Base-by-base conservation (phyloP, 139 green algal genomes). In the Pleodorina starrii region DNA sequence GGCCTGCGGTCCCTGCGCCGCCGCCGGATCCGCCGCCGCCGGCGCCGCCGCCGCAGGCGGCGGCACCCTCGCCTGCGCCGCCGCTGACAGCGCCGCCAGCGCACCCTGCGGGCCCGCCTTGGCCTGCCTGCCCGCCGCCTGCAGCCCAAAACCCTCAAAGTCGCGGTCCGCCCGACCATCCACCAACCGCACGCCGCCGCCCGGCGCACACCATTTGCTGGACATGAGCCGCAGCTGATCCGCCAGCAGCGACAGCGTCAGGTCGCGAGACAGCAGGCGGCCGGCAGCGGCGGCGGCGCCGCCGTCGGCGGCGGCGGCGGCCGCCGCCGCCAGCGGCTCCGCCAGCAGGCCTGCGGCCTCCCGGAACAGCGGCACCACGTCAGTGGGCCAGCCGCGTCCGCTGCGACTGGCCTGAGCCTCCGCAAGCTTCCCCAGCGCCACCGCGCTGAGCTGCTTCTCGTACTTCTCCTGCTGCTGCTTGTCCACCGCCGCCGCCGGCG, bases 21-120 rank as follows among this genome's bases (percentile, higher is more conserved):
- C 40, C 25, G 23, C 42, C 72, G n/a, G 35, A 19, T 16, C 32
- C 35, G 6, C 14, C 32, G 16, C 32, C 44, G 9, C 17, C 46
- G 12, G 43, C 75, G n/a, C 29, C 3, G 27, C 46, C 25, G 36
- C 7, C 40, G 32, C 4, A 1, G 80, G 80, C 40, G 69, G 27
- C 80, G 19, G 57, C 27, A 60, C 40, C 59, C 43, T 76, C 25
- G 59, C 59, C 57, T 86, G 80, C 80, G 80, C 80, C 12, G 38
- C 59, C 12, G 1, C 5, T 16, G 36, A 32, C 25, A 86, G 38
- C 59, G 21, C 2, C 27, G 80, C 38, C 36, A 76, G 40, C 40
- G 19, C 7, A 7, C 11, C 35, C 76, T 71, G 36, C 43, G 16
- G 42, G 23, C n/a, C n/a, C n/a, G 29, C 43, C 75, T 46, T 68